These are phyloP conservation scores for Annona cherimola DNA, from an alignment of 164 flowering plant genomes.

Conservation along the genomic window DNA sequence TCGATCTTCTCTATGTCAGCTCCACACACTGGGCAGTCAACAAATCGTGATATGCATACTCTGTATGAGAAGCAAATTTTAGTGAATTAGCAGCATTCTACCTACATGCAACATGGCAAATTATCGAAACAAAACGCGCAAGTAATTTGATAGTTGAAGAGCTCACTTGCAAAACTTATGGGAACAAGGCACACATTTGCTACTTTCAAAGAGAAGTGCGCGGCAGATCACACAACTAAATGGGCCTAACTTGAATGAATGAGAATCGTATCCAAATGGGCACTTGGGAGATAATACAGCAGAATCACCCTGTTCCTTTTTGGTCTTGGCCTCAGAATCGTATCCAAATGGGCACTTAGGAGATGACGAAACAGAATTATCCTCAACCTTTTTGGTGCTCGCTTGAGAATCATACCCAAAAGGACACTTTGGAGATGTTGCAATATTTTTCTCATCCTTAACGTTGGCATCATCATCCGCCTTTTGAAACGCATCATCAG, in stretches of 20 bases:
- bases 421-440: conserved; percentile 66
- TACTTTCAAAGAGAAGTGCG: conserved; percentile 78
- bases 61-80: conserved; percentile 25
- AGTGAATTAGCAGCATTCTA: background rate
- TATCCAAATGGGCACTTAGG: conserved; percentile 86
- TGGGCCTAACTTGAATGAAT: conserved; percentile 85
- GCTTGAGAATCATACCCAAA: conserved; percentile 76
- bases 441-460: conserved; percentile 24
- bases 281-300: conserved; percentile 53
- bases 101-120: background rate
- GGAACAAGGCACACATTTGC: conserved; percentile 85
- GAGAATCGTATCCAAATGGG: conserved; percentile 86
- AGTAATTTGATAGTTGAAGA: background rate
- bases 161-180: conserved; percentile 91
- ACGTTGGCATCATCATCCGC: conserved; percentile 23
- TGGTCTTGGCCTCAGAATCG: conserved; percentile 41
- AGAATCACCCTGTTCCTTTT: conserved; percentile 26
- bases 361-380: conserved; percentile 27
- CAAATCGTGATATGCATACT: conserved; percentile 76
- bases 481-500: conserved; percentile 18
- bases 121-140: conserved; percentile 1
- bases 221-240: conserved; percentile 88
- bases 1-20: conserved; percentile 83
- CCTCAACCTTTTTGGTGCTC: conserved; percentile 29
- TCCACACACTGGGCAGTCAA: conserved; percentile 95